A percentile compares a stretch with the other conserved stretches of the same genome.
phyloP scores from a whole-genome alignment of 768 basidiomycete genomes.

The Kockovaella imperatae region DNA sequence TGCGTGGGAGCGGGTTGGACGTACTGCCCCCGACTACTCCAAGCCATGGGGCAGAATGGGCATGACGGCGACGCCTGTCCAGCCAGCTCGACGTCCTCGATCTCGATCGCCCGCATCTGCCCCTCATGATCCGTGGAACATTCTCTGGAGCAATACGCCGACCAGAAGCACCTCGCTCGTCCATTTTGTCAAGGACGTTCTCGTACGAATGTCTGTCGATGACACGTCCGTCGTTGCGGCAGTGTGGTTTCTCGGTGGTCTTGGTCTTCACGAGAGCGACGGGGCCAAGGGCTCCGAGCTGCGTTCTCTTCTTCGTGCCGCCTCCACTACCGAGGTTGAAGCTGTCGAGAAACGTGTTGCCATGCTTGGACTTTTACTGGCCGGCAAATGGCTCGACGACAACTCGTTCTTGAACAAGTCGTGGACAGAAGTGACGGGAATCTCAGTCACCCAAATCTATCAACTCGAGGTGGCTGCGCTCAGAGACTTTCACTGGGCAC shows the following conservation, averaged over 20 bases:
- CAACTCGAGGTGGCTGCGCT: conserved; percentile 17
- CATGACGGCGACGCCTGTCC: conserved; percentile 12
- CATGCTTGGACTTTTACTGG: conserved; percentile 31
- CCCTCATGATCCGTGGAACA: conserved; percentile 18
- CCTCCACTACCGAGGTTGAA: conserved; percentile 9
- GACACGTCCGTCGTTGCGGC: conserved; percentile 19
- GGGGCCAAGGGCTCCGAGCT: conserved; percentile 21
- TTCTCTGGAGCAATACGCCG: conserved; percentile 10
- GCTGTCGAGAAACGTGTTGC: conserved; percentile 26
- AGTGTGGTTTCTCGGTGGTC: conserved; percentile 31
- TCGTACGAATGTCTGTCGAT: conserved; percentile 26
- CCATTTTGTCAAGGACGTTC: conserved; percentile 18
- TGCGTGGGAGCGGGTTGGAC: conserved; percentile 19
- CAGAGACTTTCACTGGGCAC: conserved; percentile 25
- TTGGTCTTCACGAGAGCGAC: conserved; percentile 32
- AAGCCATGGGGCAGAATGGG: conserved; percentile 26
- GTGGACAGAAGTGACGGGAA: conserved; percentile 30
- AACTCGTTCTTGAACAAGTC: conserved; percentile 39
- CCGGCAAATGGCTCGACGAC: conserved; percentile 43
- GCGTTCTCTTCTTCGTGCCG: conserved; percentile 10
- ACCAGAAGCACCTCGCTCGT: conserved; percentile 11
- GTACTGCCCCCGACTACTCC: conserved; percentile 13
- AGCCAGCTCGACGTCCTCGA: background rate
- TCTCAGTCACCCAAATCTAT: conserved; percentile 20
- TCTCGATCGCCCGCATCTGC: conserved; percentile 11